Conservation (phyloP, 169 alveolate genomes). For the Cryptosporidium viatorum region DNA sequence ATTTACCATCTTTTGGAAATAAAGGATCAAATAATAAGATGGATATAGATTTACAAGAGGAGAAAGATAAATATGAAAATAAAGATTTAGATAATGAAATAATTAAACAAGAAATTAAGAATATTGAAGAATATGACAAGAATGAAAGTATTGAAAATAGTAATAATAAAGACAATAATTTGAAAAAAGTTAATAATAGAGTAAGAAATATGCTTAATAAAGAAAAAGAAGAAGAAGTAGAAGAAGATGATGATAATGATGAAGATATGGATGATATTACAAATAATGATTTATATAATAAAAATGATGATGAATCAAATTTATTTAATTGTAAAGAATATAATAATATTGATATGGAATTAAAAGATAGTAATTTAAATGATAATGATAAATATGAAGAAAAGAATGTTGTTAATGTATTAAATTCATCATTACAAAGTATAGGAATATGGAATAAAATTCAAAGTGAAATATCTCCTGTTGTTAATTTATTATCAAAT, state of each 20-base stretch:
- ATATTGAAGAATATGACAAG: constrained; percentile 6
- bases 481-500: constrained; percentile 86
- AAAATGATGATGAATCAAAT: constrained; percentile 32
- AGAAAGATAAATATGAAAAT: constrained; percentile 46
- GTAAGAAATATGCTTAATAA: constrained; percentile 45
- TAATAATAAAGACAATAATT: background rate
- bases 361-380: constrained; percentile 70
- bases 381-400: constrained; percentile 73
- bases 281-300: constrained; percentile 75
- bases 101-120: constrained; percentile 18
- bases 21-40: constrained; percentile 41
- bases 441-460: constrained; percentile 76
- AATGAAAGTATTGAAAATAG: background rate
- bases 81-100: background rate
- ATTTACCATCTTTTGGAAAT: constrained; percentile 35
- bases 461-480: constrained; percentile 78
- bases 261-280: constrained; percentile 63
- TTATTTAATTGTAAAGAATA: constrained; percentile 14
- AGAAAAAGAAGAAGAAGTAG: constrained; percentile 76
- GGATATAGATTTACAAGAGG: constrained; percentile 61
- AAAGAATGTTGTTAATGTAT: background rate
- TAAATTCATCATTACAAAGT: background rate
- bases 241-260: constrained; percentile 43
- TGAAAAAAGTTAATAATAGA: constrained; percentile 31
- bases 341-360: constrained; percentile 37